Percentiles rank a stretch among this genome's conserved stretches.
Evolutionary conservation across 495 filamentous ascomycete species (phyloP).

Genomic region (Usnea hakonensis): DNA sequence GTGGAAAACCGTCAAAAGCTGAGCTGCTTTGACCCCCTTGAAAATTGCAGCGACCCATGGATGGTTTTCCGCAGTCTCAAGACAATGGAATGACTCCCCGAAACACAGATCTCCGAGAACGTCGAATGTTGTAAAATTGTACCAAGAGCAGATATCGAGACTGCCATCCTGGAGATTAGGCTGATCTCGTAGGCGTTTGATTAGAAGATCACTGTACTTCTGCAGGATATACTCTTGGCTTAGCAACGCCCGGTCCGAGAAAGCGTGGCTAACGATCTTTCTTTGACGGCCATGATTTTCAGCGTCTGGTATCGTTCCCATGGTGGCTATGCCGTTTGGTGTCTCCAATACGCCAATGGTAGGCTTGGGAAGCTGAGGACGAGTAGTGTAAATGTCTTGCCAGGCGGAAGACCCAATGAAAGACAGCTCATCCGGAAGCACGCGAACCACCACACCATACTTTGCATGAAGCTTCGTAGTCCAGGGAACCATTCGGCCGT

Average conservation of each 20-base stretch:
- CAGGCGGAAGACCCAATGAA: conserved; percentile 28
- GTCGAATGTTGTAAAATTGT: conserved; percentile 55
- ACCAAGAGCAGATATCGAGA: conserved; percentile 46
- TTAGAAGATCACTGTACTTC: conserved; percentile 39
- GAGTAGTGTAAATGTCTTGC: conserved; percentile 19
- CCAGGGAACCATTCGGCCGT: conserved; percentile 17
- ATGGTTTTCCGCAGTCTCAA: conserved; percentile 42
- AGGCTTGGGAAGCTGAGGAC: conserved; percentile 19
- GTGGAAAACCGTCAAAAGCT: conserved; percentile 10
- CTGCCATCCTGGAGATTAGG: conserved; percentile 11
- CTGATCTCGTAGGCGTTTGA: conserved; percentile 36
- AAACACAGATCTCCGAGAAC: conserved; percentile 55
- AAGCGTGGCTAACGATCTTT: conserved; percentile 26
- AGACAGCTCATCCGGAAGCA: conserved; percentile 34
- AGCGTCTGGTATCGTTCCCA: conserved; percentile 10
- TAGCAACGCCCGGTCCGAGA: conserved; percentile 29
- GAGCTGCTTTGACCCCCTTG: conserved; percentile 26
- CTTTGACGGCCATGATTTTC: conserved; percentile 29
- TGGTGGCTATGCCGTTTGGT: background rate
- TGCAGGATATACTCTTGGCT: conserved; percentile 39
- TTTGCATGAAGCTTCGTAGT: conserved; percentile 29
- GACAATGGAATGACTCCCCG: conserved; percentile 49
- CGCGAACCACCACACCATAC: conserved; percentile 34
- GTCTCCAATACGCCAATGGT: background rate
- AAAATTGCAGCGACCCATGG: conserved; percentile 49